Evolutionary conservation across 768 basidiomycete species (phyloP).

Genomic region (Termitomyces heimii): DNA sequence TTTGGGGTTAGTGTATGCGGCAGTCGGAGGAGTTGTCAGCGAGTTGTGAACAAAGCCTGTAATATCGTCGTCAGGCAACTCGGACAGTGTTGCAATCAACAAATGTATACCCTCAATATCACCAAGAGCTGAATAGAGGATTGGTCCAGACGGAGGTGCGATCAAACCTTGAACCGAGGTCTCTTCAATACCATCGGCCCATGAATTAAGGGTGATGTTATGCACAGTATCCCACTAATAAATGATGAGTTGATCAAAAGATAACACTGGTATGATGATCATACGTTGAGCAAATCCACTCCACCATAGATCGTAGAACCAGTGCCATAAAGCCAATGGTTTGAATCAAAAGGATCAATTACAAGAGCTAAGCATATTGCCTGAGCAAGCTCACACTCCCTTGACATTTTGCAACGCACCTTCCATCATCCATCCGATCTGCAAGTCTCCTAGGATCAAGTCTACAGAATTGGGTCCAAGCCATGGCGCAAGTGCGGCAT

Average conservation of each 20-base stretch:
- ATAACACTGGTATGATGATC: not conserved
- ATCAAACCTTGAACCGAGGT: slow-evolving; percentile 52
- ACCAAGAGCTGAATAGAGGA: slow-evolving; percentile 49
- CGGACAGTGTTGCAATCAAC: not conserved
- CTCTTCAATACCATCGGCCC: slow-evolving; percentile 65
- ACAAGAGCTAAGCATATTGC: slow-evolving; percentile 30
- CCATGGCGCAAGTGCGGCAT: slow-evolving; percentile 54
- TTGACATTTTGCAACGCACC: slow-evolving; percentile 18
- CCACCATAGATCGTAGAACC: slow-evolving; percentile 61
- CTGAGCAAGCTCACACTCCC: not conserved
- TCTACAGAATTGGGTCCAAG: slow-evolving; percentile 44
- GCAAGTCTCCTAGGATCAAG: slow-evolving; percentile 35
- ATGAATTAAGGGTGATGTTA: slow-evolving; percentile 52
- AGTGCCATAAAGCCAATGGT: slow-evolving; percentile 71
- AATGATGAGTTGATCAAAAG: not conserved
- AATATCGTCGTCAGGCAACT: not conserved
- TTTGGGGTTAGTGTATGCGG: slow-evolving; percentile 36
- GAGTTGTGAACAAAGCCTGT: slow-evolving; percentile 44
- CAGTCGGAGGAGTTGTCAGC: slow-evolving; percentile 33
- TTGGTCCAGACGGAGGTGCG: slow-evolving; percentile 55
- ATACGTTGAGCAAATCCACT: slow-evolving; percentile 40
- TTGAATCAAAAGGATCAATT: slow-evolving; percentile 63
- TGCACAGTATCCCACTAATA: slow-evolving; percentile 51
- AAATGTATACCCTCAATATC: slow-evolving; percentile 41
- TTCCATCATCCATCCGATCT: slow-evolving; percentile 75